Evolutionary conservation across 1,284 basidiomycete genomes (phyloP), one percentile per base, ranked within the genome.

Genomic region (Golubevia pallescens): DNA sequence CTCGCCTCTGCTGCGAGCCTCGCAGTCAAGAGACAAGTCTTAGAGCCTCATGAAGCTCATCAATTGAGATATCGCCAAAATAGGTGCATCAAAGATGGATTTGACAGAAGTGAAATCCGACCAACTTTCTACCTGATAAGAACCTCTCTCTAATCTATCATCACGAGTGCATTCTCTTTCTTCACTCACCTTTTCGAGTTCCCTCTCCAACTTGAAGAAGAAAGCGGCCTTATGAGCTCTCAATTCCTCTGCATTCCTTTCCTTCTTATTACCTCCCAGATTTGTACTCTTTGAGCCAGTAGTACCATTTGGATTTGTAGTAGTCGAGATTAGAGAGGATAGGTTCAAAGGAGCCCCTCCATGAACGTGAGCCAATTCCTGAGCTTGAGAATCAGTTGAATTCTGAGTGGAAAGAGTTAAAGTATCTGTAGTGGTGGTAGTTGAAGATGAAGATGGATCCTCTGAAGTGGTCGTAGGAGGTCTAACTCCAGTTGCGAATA

Each of bases 171-270:
- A 4, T 5, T 5, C 10, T 38, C 34, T 38, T 10, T 10, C 34
- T 5, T 4, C 78, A 72, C 87, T 67, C 81, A 92, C 95, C 91
- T 99, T 99, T 88, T 99, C 97, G 20, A 99, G 88, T 86, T 99
- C 97, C 38, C 97, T 90, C 86, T 98, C 96, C 0, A 99, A 90
- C 84, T 96, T 98, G 90, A 98, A 99, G 89, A 99, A 99, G 89
- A 98, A 99, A 0, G 95, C 94, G 20, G 96, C 93, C 81, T 96
- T 94, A 88, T 97, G 94, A 16, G 94, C 93, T 61, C 78, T 77
- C 10, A 85, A 75, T 64, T 85, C 82, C 34, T 80, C 80, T 6
- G 74, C 72, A 48, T 71, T 38, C 10, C 34, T 38, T 5, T 38
- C 34, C 10, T 38, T 38, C 34, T 38, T 38, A 5, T 10, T 10